Evolutionary conservation across 805 yeast species (phyloP).

Genomic region (Zygosaccharomyces gambellarensis): DNA sequence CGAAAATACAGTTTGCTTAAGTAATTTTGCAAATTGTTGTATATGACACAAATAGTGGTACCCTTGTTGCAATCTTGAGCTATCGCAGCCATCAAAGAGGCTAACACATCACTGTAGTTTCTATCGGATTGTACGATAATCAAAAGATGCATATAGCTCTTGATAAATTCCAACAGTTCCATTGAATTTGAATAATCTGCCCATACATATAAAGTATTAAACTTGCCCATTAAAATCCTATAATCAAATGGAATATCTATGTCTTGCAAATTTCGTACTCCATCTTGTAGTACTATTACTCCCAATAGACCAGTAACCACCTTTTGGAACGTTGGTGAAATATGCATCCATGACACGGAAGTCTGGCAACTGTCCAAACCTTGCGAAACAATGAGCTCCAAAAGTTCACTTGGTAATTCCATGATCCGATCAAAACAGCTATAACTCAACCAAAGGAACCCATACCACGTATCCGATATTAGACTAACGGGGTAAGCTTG

Average conservation of each 20-base stretch:
- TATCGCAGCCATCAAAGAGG: conserved; percentile 13
- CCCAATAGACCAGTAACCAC: conserved; percentile 20
- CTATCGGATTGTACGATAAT: conserved; percentile 23
- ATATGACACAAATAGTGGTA: conserved; percentile 24
- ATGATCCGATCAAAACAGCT: neutral
- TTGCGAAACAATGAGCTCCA: conserved; percentile 21
- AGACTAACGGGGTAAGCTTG: neutral
- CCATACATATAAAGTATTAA: conserved; percentile 13
- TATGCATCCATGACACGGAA: conserved; percentile 23
- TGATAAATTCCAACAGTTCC: conserved; percentile 10
- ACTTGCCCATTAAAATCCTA: conserved; percentile 10
- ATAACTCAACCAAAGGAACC: neutral
- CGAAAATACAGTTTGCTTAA: conserved; percentile 29
- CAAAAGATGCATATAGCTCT: conserved; percentile 14
- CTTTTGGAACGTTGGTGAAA: conserved; percentile 14
- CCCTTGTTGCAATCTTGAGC: conserved; percentile 7
- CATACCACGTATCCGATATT: neutral
- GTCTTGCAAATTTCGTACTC: neutral
- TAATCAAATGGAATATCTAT: conserved; percentile 14
- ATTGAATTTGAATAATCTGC: conserved; percentile 14
- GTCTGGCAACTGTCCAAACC: conserved; percentile 25
- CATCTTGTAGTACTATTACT: conserved; percentile 22
- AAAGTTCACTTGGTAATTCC: conserved; percentile 27
- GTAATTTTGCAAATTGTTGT: conserved; percentile 22
- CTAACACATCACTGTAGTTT: conserved; percentile 23